Conservation (phyloP, 768 basidiomycete species). For the Fibroporia radiculosa region DNA sequence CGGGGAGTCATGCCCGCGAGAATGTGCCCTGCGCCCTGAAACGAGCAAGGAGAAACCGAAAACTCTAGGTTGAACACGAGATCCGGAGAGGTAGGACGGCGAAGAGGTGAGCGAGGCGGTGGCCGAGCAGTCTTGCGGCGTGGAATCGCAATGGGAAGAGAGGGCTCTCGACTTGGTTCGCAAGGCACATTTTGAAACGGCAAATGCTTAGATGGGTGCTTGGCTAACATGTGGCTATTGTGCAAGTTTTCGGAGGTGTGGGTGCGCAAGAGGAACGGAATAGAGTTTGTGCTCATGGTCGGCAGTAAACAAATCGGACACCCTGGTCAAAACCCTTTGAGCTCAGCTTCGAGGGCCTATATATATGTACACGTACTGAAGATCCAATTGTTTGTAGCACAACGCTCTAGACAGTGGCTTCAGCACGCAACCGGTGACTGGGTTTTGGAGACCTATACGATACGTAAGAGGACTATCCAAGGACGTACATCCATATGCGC, state of each 20-base stretch:
- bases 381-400: too few species aligned
- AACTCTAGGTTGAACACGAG: slow-evolving; percentile 15
- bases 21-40: not conserved
- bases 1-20: not conserved
- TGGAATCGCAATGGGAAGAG: slow-evolving; percentile 10
- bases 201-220: not conserved
- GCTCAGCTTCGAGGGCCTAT: too few species aligned
- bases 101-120: slow-evolving; percentile 8
- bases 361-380: too few species aligned
- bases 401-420: too few species aligned
- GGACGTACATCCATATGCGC: too few species aligned
- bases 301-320: too few species aligned
- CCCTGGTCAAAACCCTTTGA: too few species aligned
- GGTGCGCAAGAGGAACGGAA: slow-evolving; percentile 1
- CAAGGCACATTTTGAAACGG: too few species aligned
- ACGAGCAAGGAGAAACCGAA: slow-evolving; percentile 9
- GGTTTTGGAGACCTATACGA: too few species aligned
- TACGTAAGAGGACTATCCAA: too few species aligned
- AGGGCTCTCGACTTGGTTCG: not conserved
- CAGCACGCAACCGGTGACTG: too few species aligned
- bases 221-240: not conserved
- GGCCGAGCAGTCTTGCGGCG: slow-evolving; percentile 4
- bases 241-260: not conserved
- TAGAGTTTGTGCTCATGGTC: not conserved
- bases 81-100: slow-evolving; percentile 10